Percentiles rank a stretch among this genome's conserved stretches.
These are phyloP conservation scores for Sparassis latifolia DNA, from an alignment of 1,284 basidiomycete genomes.

Conservation along the genomic window DNA sequence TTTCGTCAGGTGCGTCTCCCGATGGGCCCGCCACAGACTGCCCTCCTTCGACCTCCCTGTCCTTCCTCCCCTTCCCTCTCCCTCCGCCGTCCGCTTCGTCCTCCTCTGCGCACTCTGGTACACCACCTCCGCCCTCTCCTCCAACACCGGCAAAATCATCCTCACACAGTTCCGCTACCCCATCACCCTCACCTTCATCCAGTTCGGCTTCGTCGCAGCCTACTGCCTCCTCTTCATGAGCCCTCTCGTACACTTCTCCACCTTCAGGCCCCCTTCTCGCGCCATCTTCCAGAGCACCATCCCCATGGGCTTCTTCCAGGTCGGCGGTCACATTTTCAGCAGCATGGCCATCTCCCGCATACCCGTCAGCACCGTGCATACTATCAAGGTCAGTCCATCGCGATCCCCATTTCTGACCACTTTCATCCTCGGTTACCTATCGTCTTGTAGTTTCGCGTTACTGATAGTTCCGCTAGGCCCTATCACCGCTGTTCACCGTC, in stretches of 20 bases:
- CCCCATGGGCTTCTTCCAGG: constrained; percentile 92
- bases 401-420: not conserved
- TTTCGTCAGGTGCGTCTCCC: constrained; percentile 7
- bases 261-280: constrained; percentile 62
- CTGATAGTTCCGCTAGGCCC: constrained; percentile 49
- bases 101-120: constrained; percentile 79
- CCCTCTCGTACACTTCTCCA: constrained; percentile 61
- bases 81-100: constrained; percentile 41
- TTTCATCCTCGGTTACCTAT: not conserved
- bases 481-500: constrained; percentile 96
- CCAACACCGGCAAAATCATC: constrained; percentile 87
- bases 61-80: constrained; percentile 15
- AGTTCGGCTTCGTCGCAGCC: constrained; percentile 89
- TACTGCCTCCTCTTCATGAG: constrained; percentile 83
- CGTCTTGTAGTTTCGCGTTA: not conserved
- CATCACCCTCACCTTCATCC: constrained; percentile 92
- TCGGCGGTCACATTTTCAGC: constrained; percentile 96
- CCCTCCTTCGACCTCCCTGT: too few species aligned
- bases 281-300: constrained; percentile 75
- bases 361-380: constrained; percentile 96
- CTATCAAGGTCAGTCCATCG: constrained; percentile 78
- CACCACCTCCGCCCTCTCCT: constrained; percentile 78
- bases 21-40: too few species aligned
- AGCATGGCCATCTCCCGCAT: constrained; percentile 95
- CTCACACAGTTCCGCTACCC: constrained; percentile 83